Conservation (phyloP, 805 yeast genomes). For the Scheffersomyces coipomensis region DNA sequence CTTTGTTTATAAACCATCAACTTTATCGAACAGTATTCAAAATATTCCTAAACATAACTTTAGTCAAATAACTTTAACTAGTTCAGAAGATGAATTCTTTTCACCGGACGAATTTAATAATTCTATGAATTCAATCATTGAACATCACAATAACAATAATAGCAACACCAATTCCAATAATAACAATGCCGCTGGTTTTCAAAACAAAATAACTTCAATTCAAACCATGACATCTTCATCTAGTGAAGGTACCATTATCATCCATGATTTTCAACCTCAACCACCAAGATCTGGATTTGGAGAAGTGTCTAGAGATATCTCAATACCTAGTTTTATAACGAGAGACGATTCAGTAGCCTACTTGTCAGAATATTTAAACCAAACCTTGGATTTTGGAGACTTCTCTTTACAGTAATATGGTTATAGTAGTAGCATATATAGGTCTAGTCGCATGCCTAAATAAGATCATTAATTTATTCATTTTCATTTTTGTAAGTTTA, state of each 20-base stretch:
- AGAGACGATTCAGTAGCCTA: constrained; percentile 31
- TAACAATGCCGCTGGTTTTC: neutral
- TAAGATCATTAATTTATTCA: no score
- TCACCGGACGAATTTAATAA: constrained; percentile 28
- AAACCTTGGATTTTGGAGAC: constrained; percentile 14
- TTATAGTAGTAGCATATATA: neutral
- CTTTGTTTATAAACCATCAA: neutral
- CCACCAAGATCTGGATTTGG: no score
- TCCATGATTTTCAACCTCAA: no score
- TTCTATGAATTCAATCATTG: neutral
- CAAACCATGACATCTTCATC: constrained; percentile 8
- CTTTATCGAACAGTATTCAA: neutral
- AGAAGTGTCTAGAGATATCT: neutral
- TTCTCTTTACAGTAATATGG: neutral
- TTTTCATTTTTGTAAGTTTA: no score
- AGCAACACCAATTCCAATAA: neutral
- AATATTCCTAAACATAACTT: neutral
- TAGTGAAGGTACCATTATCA: constrained; percentile 21
- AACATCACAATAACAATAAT: neutral
- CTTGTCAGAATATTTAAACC: constrained; percentile 29
- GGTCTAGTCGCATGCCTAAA: no score
- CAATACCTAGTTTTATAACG: constrained; percentile 3
- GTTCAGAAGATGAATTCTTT: constrained; percentile 33
- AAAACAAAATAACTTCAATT: neutral
- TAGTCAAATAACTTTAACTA: constrained; percentile 7